Conservation (phyloP, 441 rosid species). For the Francoa sonchifolia region DNA sequence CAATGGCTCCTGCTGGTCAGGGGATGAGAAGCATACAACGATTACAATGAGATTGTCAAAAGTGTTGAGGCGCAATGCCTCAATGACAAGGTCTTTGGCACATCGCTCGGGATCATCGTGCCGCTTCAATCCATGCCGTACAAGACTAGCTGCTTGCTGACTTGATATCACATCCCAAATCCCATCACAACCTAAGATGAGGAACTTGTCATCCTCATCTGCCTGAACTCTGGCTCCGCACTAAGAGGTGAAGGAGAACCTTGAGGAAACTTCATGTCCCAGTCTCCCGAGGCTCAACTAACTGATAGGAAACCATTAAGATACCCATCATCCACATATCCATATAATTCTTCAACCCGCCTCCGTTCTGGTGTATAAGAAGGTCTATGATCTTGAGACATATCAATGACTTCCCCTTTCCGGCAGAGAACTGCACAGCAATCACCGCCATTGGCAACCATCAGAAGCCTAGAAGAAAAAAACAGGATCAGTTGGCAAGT, state of each 20-base stretch:
- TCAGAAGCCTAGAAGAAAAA: slow-evolving; percentile 35
- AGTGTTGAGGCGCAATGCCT: slow-evolving; percentile 47
- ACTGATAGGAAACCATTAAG: slow-evolving; percentile 68
- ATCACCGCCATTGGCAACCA: slow-evolving; percentile 73
- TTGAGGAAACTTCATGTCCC: slow-evolving; percentile 66
- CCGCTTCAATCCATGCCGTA: slow-evolving; percentile 41
- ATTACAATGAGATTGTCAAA: slow-evolving; percentile 75
- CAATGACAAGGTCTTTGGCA: slow-evolving; percentile 73
- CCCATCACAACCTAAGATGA: slow-evolving; percentile 82
- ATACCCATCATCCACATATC: slow-evolving; percentile 60
- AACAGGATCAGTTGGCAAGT: slow-evolving; percentile 3
- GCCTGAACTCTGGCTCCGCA: slow-evolving; percentile 69
- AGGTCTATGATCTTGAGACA: slow-evolving; percentile 78
- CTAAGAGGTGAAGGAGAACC: slow-evolving; percentile 74
- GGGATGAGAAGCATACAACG: slow-evolving; percentile 49
- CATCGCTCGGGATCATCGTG: slow-evolving; percentile 65
- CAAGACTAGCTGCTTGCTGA: slow-evolving; percentile 64
- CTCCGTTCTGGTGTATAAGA: slow-evolving; percentile 37
- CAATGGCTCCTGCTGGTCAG: slow-evolving; percentile 25
- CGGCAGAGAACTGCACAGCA: slow-evolving; percentile 66
- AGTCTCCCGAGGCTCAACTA: slow-evolving; percentile 81
- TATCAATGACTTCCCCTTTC: slow-evolving; percentile 48
- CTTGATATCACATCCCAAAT: slow-evolving; percentile 89
- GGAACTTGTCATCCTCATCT: slow-evolving; percentile 84
- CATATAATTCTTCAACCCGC: slow-evolving; percentile 64